phyloP scores from a whole-genome alignment of 2,329 filamentous ascomycete genomes.

The Cladosporium cucumerinum region DNA sequence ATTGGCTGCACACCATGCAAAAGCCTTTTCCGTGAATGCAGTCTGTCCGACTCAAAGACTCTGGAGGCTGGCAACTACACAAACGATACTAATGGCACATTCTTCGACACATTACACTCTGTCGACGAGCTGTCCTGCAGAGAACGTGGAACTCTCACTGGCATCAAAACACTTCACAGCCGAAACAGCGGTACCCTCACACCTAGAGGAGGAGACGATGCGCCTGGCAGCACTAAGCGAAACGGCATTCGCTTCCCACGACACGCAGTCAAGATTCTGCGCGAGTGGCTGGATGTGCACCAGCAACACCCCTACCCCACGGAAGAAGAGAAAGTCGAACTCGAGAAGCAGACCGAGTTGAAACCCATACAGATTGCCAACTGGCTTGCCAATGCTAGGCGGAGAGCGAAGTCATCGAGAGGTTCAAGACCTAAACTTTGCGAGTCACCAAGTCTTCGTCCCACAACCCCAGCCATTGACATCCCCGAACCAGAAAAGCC shows the following conservation, averaged over 20 bases:
- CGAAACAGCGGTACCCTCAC: slow-evolving; percentile 20
- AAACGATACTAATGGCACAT: slow-evolving; percentile 30
- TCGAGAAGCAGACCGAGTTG: slow-evolving; percentile 75
- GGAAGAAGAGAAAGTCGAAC: slow-evolving; percentile 77
- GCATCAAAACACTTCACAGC: slow-evolving; percentile 37
- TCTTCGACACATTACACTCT: slow-evolving; percentile 47
- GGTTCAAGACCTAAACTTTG: slow-evolving; percentile 42
- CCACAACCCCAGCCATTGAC: slow-evolving; percentile 63
- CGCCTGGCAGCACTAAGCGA: slow-evolving; percentile 34
- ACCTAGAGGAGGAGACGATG: slow-evolving; percentile 27
- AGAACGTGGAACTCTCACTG: slow-evolving; percentile 35
- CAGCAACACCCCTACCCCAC: slow-evolving; percentile 81
- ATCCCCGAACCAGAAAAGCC: slow-evolving; percentile 57
- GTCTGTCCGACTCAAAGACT: slow-evolving; percentile 38
- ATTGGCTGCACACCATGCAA: slow-evolving; percentile 46
- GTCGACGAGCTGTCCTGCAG: slow-evolving; percentile 42
- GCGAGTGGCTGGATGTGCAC: slow-evolving; percentile 80
- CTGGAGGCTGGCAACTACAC: slow-evolving; percentile 29
- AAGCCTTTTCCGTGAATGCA: slow-evolving; percentile 48
- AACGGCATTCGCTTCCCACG: slow-evolving; percentile 74
- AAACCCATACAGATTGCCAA: slow-evolving; percentile 83
- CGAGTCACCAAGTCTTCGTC: slow-evolving; percentile 63
- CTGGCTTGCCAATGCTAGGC: slow-evolving; percentile 86
- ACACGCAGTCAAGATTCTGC: slow-evolving; percentile 74
- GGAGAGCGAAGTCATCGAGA: slow-evolving; percentile 74